phyloP scores from a whole-genome alignment of 768 basidiomycete species.

The Scleroderma bovista region DNA sequence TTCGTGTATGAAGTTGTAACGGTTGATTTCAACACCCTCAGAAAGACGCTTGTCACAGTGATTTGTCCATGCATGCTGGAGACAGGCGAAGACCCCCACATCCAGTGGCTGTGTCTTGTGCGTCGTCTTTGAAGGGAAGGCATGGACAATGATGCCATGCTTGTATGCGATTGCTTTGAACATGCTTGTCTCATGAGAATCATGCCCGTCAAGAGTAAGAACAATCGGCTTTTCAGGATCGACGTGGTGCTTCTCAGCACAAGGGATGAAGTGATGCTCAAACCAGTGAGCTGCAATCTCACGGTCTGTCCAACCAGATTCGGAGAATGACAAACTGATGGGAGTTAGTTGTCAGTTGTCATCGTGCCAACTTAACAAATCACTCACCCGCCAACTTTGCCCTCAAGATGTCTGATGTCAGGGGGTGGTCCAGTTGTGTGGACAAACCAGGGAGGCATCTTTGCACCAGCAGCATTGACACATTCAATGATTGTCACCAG shows the following conservation, averaged over 20 bases:
- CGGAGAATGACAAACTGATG: too few species aligned
- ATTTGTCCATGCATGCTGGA: constrained; percentile 21
- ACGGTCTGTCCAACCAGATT: too few species aligned
- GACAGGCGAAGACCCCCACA: constrained; percentile 34
- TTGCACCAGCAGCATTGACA: constrained; percentile 35
- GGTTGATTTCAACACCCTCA: background rate
- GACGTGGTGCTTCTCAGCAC: too few species aligned
- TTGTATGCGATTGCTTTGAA: constrained; percentile 2
- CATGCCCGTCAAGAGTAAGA: constrained; percentile 6
- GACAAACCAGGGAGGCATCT: background rate
- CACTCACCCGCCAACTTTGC: background rate
- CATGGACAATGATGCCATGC: constrained; percentile 27
- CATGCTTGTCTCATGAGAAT: background rate
- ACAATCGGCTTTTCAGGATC: constrained; percentile 1
- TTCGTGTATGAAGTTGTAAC: constrained; percentile 22
- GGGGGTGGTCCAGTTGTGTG: background rate
- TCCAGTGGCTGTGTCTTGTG: constrained; percentile 39
- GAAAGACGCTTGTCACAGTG: constrained; percentile 14
- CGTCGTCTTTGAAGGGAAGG: constrained; percentile 37
- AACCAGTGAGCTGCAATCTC: too few species aligned
- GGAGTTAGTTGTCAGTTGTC: too few species aligned
- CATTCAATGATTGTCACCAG: constrained; percentile 42
- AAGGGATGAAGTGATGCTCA: too few species aligned
- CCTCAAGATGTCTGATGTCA: background rate
- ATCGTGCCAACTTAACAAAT: too few species aligned